Base-by-base conservation (phyloP, 2,329 filamentous ascomycete species). In the Colletotrichum coccodes region DNA sequence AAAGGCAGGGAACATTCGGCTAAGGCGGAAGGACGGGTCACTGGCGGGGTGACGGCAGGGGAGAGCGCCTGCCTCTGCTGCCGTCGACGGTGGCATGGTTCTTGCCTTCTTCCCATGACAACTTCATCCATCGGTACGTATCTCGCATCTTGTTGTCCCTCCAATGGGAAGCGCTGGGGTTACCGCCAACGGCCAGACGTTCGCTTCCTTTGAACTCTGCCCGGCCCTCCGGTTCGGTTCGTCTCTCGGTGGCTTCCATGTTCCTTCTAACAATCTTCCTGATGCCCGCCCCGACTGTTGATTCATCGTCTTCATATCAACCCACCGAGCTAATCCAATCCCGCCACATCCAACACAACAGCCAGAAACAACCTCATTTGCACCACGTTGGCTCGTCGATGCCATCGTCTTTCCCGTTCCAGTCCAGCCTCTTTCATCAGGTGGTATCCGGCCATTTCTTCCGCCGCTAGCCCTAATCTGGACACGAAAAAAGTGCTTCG, bases 1-100 rank as follows among this genome's bases (percentile, higher is more conserved):
- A 36, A 9, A 4, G 18, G 18, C 30, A 52, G 26, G 53, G 62
- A 40, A 28, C 34, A 59, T 42, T 64, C 60, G 60, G 60, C 42
- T 57, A 57, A 49, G 50, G 32, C 60, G 60, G 60, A 64, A 64
- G 50, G 18, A 28, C 46, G 46, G 23, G 58, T 34, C 32, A 60
- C 46, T 16, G 42, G 21, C 23, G 54, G n/a, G 38, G 18, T 57
- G 36, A 57, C 14, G 5, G 18, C 23, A n/a, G 30, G 50, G 21
- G 34, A n/a, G 49, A 23, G 6, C n/a, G n/a, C n/a, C n/a, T n/a
- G n/a, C n/a, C n/a, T n/a, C n/a, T n/a, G n/a, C n/a, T n/a, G n/a
- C n/a, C n/a, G n/a, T n/a, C n/a, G n/a, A n/a, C n/a, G n/a, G n/a
- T n/a, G n/a, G n/a, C n/a, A n/a, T n/a, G n/a, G n/a, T n/a, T n/a